Conservation (phyloP, 2,329 filamentous ascomycete species). For the Monosporascus sp. region DNA sequence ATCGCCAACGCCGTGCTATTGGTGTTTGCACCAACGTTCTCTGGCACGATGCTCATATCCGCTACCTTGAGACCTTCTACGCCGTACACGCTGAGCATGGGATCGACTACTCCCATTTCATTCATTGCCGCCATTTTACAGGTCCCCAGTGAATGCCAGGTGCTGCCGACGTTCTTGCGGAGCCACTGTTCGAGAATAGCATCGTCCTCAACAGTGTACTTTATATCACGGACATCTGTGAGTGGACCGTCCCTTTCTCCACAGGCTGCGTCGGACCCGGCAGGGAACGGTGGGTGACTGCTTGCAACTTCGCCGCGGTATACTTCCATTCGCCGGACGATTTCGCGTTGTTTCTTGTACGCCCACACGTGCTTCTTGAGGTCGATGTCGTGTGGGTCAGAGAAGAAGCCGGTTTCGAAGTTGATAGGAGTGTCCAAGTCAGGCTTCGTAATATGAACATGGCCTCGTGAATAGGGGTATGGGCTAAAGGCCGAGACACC, state of each 20-base stretch:
- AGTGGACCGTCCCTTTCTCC: conserved; percentile 25
- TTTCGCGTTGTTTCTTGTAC: conserved; percentile 47
- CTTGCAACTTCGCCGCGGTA: conserved; percentile 38
- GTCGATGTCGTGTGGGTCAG: conserved; percentile 39
- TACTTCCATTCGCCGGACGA: conserved; percentile 45
- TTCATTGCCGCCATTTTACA: conserved; percentile 29
- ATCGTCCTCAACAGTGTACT: conserved; percentile 37
- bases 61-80: conserved; percentile 28
- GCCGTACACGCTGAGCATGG: conserved; percentile 30
- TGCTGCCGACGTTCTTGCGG: conserved; percentile 25
- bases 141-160: conserved; percentile 32
- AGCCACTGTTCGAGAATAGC: conserved; percentile 33
- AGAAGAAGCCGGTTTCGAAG: conserved; percentile 51
- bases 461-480: conserved; percentile 52
- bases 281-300: conserved; percentile 36
- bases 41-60: conserved; percentile 20
- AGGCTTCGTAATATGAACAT: conserved; percentile 47
- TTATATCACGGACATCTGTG: conserved; percentile 33
- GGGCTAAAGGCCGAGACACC: conserved; percentile 17
- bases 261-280: conserved; percentile 29
- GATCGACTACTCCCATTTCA: conserved; percentile 30
- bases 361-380: conserved; percentile 38
- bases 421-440: conserved; percentile 34
- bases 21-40: conserved; percentile 34
- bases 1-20: conserved; percentile 37